phyloP scores from a whole-genome alignment of 1,139 yeast species.

The Diutina scorzettiae region DNA sequence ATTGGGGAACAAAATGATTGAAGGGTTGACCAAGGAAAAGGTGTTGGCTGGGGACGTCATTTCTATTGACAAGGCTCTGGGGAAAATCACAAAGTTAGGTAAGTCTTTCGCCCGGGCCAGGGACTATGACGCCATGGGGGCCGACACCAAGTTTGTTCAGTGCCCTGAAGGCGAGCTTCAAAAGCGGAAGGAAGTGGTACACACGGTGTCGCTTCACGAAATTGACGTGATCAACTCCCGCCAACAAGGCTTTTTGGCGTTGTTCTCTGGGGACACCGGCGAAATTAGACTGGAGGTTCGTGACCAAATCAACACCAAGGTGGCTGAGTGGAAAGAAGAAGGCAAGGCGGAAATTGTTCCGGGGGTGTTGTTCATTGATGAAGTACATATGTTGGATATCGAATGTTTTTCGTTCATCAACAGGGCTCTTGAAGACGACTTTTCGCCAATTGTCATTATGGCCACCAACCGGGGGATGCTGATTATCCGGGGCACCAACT shows the following conservation, averaged over 20 bases:
- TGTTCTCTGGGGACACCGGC: constrained; percentile 96
- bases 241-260: constrained; percentile 93
- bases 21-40: constrained; percentile 87
- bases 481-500: constrained; percentile 84
- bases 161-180: constrained; percentile 99
- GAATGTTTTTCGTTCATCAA: constrained; percentile 94
- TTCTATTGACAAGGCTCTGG: constrained; percentile 90
- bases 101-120: constrained; percentile 92
- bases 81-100: constrained; percentile 88
- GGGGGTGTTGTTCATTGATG: constrained; percentile 97
- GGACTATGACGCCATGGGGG: constrained; percentile 99
- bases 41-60: constrained; percentile 97
- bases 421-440: constrained; percentile 92
- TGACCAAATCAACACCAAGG: constrained; percentile 93
- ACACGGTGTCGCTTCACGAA: constrained; percentile 92
- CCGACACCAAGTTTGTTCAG: constrained; percentile 93
- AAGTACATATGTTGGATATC: constrained; percentile 96
- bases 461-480: constrained; percentile 96
- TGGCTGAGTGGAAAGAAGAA: constrained; percentile 98
- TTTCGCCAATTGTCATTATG: constrained; percentile 96
- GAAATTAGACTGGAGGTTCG: constrained; percentile 93
- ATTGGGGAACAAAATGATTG: constrained; percentile 95
- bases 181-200: constrained; percentile 88
- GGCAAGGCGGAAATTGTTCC: constrained; percentile 98
- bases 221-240: constrained; percentile 97